These are phyloP conservation scores for Gossypium laxum DNA, from an alignment of 441 rosid genomes.

Conservation along the genomic window DNA sequence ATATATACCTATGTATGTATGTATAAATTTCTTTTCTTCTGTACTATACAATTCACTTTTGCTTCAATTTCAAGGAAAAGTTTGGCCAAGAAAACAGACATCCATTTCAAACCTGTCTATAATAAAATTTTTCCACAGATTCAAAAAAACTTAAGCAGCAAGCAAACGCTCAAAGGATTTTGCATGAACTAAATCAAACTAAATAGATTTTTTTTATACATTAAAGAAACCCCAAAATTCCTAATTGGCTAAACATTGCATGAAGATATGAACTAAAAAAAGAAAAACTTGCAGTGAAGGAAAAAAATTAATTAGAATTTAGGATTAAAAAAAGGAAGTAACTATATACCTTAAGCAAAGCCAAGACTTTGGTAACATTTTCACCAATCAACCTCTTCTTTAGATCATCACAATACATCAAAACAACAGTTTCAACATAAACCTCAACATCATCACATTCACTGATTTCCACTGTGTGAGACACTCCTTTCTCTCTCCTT, in stretches of 20 bases:
- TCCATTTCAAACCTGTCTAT: not conserved
- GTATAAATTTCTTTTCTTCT: too few relatives aligned
- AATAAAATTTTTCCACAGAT: not conserved
- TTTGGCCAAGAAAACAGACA: constrained; percentile 4
- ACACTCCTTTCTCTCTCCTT: constrained; percentile 49
- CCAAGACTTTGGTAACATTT: constrained; percentile 55
- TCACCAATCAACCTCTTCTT: constrained; percentile 64
- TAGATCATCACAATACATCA: constrained; percentile 78
- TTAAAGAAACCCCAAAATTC: not conserved
- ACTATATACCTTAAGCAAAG: constrained; percentile 63
- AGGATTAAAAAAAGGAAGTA: not conserved
- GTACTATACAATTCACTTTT: not conserved
- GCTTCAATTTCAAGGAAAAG: not conserved
- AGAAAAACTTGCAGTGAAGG: not conserved
- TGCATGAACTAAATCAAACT: not conserved
- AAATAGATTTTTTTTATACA: not conserved
- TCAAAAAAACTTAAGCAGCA: not conserved
- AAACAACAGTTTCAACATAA: constrained; percentile 68
- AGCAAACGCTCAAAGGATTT: not conserved
- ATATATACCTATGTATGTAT: too few relatives aligned
- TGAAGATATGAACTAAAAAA: not conserved
- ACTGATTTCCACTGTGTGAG: constrained; percentile 82
- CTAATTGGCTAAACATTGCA: not conserved
- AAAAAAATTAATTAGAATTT: not conserved
- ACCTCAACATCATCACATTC: constrained; percentile 87